These are phyloP conservation scores for Scytalidium sp. DNA, from an alignment of 2,329 filamentous ascomycete genomes.

Conservation along the genomic window DNA sequence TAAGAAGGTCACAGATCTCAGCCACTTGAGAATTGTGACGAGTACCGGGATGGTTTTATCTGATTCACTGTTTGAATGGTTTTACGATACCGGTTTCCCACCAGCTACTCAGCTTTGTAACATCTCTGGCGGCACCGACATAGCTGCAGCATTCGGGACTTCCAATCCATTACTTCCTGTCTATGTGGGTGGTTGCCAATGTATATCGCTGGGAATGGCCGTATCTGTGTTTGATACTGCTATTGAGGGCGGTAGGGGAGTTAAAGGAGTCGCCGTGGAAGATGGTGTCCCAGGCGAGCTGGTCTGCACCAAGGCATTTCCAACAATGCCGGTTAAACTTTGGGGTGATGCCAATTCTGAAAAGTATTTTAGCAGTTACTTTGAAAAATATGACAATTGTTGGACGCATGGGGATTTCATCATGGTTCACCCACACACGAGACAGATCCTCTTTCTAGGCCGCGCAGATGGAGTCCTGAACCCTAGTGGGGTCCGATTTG, in stretches of 20 bases:
- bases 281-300: background rate
- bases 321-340: too few relatives aligned
- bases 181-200: conserved; percentile 51
- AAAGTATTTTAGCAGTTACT: too few relatives aligned
- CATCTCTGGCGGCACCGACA: background rate
- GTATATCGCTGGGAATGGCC: conserved; percentile 46
- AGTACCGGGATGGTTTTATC: conserved; percentile 78
- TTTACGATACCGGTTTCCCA: conserved; percentile 62
- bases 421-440: too few relatives aligned
- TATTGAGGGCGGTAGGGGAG: conserved; percentile 47
- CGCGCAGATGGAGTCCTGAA: too few relatives aligned
- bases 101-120: conserved; percentile 58
- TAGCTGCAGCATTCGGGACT: conserved; percentile 38
- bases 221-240: conserved; percentile 60
- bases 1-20: background rate
- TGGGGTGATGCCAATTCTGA: too few relatives aligned
- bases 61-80: conserved; percentile 73
- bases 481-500: too few relatives aligned
- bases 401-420: too few relatives aligned
- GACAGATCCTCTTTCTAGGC: too few relatives aligned
- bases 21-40: conserved; percentile 52
- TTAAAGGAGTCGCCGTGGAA: conserved; percentile 23
- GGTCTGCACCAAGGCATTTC: background rate
- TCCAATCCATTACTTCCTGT: conserved; percentile 67
- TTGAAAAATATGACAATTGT: too few relatives aligned